Base-by-base conservation (phyloP, 1,284 basidiomycete species). In the Boletus semigastroideus region DNA sequence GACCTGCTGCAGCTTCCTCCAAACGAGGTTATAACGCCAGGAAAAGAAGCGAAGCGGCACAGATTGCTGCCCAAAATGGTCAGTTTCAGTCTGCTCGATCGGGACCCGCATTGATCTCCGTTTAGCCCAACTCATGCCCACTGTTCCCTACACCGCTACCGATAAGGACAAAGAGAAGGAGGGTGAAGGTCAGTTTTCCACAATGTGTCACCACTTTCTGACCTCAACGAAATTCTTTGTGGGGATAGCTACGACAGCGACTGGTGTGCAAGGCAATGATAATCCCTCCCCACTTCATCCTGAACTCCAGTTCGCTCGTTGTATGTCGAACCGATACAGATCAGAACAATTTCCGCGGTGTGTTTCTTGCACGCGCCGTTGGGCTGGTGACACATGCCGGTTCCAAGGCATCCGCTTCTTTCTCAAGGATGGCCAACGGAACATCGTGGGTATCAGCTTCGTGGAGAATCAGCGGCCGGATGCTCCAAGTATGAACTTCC, bases 341-440 rank as follows among this genome's bases (percentile, higher is more conserved):
- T 70, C 73, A 36, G 84, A 89, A 58, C 74, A 78, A 44, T 86
- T 88, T 67, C 85, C 87, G 28, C 82, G 85, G 8, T 90, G 87
- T 63, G 84, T 90, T 25, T 86, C 87, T 4, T 90, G 87, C 67
- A 90, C 84, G 19, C 83, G 87, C 42, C 83, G 87, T 16, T 90
- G 87, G 87, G 87, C 86, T 3, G 88, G 87, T 38, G 87, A 90
- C 65, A 89, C 86, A 1, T 90, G 87, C 64, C 82, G 87, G 25
- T 90, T 90, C 68, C 88, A 90, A 64, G 80, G 82, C 19, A 86
- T 90, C 53, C 80, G 87, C 19, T 86, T 82, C 62, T 85, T 90
- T 66, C 72, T 87, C 55, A 82, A 85, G 57, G 80, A 87, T 55
- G 59, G 69, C 38, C 74, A 80, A 41, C 72, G 78, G 49, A 76